phyloP scores from a whole-genome alignment of 2,329 filamentous ascomycete genomes.

The Cladosporium sp. region DNA sequence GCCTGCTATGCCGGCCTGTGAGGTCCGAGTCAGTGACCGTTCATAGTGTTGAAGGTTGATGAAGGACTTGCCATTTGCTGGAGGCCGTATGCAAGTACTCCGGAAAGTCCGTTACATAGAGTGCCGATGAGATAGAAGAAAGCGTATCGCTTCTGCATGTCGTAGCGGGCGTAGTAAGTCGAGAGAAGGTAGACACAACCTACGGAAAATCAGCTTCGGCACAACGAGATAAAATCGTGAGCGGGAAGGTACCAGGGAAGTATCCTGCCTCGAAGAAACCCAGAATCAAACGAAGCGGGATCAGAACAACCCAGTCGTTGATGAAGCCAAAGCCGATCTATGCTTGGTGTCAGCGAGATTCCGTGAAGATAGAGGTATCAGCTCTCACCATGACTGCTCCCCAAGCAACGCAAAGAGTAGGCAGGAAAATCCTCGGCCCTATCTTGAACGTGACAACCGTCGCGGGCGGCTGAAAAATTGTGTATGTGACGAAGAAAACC shows the following conservation, averaged over 20 bases:
- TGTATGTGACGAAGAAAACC: constrained; percentile 74
- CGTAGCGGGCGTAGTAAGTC: constrained; percentile 49
- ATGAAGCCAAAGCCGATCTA: constrained; percentile 59
- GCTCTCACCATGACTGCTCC: constrained; percentile 60
- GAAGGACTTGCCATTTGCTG: constrained; percentile 34
- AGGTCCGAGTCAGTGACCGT: neutral
- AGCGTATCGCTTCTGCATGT: constrained; percentile 28
- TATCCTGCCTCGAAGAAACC: constrained; percentile 61
- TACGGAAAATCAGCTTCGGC: constrained; percentile 23
- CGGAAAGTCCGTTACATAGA: constrained; percentile 51
- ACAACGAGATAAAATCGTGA: too few species aligned
- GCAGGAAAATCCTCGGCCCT: constrained; percentile 49
- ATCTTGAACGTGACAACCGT: constrained; percentile 69
- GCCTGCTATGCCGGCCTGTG: constrained; percentile 27
- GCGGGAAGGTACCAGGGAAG: constrained; percentile 46
- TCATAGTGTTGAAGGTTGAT: neutral
- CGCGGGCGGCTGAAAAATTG: constrained; percentile 70
- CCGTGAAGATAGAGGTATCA: neutral
- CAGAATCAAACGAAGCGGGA: constrained; percentile 60
- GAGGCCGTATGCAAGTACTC: constrained; percentile 45
- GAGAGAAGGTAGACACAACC: constrained; percentile 68
- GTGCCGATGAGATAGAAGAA: constrained; percentile 54
- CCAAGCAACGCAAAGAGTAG: constrained; percentile 54
- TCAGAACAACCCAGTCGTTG: constrained; percentile 53
- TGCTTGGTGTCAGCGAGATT: neutral